Conservation (phyloP, 164 flowering plant species). For the Kingdonia uniflora region DNA sequence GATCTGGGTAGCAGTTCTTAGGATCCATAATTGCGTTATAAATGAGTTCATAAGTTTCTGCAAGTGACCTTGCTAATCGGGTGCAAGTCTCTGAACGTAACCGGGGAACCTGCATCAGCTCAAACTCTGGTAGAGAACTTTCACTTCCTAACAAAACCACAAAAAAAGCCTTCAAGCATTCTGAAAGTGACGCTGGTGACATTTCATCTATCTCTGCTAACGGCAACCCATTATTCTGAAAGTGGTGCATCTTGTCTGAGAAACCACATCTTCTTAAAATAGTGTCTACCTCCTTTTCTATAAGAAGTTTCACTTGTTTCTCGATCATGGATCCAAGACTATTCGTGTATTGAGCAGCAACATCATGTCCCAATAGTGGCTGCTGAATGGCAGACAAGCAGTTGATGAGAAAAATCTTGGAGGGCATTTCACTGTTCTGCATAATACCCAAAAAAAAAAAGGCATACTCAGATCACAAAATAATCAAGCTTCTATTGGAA, state of each 20-base stretch:
- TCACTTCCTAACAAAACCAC: conserved; percentile 74
- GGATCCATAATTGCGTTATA: conserved; percentile 75
- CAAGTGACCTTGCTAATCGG: conserved; percentile 54
- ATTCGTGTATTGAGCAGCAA: conserved; percentile 54
- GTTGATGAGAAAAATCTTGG: conserved; percentile 88
- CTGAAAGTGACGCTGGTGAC: conserved; percentile 57
- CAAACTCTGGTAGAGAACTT: conserved; percentile 81
- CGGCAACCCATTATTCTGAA: conserved; percentile 31
- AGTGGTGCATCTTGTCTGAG: conserved; percentile 44
- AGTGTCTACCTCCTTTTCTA: conserved; percentile 66
- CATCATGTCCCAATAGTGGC: conserved; percentile 66
- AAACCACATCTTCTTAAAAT: conserved; percentile 68
- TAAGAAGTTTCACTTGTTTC: conserved; percentile 41
- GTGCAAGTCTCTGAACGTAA: conserved; percentile 63
- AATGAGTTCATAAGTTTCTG: conserved; percentile 68
- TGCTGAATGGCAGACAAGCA: conserved; percentile 85
- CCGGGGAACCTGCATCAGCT: conserved; percentile 78
- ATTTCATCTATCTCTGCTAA: conserved; percentile 65
- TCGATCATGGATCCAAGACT: conserved; percentile 64
- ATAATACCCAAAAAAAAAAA: not conserved
- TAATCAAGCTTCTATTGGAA: too few species aligned
- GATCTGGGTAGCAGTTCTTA: conserved; percentile 63
- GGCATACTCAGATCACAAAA: not conserved
- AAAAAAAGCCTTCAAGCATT: conserved; percentile 65
- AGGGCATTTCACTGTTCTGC: conserved; percentile 46